phyloP scores from a whole-genome alignment of 768 basidiomycete genomes.

The Cystobasidium tubakii region DNA sequence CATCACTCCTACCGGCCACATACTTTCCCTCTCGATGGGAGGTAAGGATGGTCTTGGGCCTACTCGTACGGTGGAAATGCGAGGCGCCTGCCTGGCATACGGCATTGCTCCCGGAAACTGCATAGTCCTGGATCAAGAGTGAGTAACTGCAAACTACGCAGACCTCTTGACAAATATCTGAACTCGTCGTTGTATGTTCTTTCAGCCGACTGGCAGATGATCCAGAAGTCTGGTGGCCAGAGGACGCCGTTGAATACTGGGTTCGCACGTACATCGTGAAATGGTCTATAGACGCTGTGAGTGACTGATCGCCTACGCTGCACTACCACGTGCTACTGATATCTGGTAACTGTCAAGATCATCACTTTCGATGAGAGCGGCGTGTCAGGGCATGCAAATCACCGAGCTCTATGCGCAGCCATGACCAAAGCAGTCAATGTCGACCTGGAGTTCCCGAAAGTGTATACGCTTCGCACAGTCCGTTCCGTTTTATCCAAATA shows the following conservation, averaged over 20 bases:
- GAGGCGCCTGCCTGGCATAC: conserved; percentile 45
- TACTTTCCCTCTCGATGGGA: conserved; percentile 47
- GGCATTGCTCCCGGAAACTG: conserved; percentile 47
- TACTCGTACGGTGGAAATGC: conserved; percentile 47
- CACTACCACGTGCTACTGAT: background rate
- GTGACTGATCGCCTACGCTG: conserved; percentile 4
- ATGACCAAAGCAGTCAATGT: conserved; percentile 23
- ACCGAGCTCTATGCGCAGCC: conserved; percentile 46
- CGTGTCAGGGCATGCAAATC: conserved; percentile 51
- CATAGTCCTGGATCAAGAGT: conserved; percentile 47
- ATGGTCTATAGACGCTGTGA: conserved; percentile 45
- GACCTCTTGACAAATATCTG: background rate
- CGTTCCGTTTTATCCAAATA: conserved; percentile 41
- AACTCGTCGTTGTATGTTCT: no score
- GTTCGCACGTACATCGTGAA: conserved; percentile 37
- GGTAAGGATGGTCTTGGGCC: conserved; percentile 49
- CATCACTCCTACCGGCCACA: background rate
- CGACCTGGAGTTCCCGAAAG: conserved; percentile 17
- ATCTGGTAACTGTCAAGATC: conserved; percentile 44
- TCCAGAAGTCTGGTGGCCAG: conserved; percentile 42
- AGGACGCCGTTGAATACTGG: conserved; percentile 30
- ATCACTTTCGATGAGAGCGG: conserved; percentile 51
- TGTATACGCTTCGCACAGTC: conserved; percentile 38
- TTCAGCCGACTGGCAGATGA: conserved; percentile 38
- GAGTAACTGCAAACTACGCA: conserved; percentile 25